Evolutionary conservation across 2,329 filamentous ascomycete genomes (phyloP).

Genomic region (Diaporthe citriasiana): DNA sequence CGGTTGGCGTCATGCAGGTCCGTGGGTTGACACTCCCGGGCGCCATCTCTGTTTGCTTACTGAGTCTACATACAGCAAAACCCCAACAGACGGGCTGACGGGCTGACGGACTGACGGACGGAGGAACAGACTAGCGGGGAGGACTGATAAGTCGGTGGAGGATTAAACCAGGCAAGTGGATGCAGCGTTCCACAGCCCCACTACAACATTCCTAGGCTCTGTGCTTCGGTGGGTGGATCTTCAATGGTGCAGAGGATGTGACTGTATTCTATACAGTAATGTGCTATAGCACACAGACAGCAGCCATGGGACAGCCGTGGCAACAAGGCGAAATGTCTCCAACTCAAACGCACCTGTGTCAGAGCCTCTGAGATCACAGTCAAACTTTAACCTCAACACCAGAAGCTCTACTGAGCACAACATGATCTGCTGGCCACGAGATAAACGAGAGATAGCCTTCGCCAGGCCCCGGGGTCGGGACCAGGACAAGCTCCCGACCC

Average conservation of each 20-base stretch:
- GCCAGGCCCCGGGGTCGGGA: slow-evolving; percentile 9
- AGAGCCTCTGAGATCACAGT: background rate
- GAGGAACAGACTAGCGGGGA: background rate
- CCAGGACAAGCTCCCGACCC: slow-evolving; percentile 22
- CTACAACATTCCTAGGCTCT: slow-evolving; percentile 1
- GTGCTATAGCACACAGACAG: background rate
- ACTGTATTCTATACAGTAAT: background rate
- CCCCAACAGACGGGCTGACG: slow-evolving; percentile 1
- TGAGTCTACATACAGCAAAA: background rate
- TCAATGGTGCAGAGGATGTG: background rate
- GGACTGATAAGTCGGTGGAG: slow-evolving; percentile 1
- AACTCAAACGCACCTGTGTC: slow-evolving; percentile 7
- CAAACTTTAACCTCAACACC: slow-evolving; percentile 6
- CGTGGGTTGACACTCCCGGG: background rate
- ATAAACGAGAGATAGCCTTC: slow-evolving; percentile 23
- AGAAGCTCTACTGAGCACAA: background rate
- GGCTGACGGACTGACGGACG: slow-evolving; percentile 1
- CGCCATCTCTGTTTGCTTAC: too few relatives aligned
- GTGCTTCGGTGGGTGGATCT: background rate
- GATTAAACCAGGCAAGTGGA: slow-evolving; percentile 4
- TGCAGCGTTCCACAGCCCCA: slow-evolving; percentile 1
- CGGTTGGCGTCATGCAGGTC: background rate
- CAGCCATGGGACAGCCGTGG: background rate
- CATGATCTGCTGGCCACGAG: slow-evolving; percentile 12
- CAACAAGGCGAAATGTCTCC: background rate